Evolutionary conservation across 2,329 filamentous ascomycete genomes (phyloP), one percentile per base, ranked within the genome.

Genomic region (Huntiella decipiens): DNA sequence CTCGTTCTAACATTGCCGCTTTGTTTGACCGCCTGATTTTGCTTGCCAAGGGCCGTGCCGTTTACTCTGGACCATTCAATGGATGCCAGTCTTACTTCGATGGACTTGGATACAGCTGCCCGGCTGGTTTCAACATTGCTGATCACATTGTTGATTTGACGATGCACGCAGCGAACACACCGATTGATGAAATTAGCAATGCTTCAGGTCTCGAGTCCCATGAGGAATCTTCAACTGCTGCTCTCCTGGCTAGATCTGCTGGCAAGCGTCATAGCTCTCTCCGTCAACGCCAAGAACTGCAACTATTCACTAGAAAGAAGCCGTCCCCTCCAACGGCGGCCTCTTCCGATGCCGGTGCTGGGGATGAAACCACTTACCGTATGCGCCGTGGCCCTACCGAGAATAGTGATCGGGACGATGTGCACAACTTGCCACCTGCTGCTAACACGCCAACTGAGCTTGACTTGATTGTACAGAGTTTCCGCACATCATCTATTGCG

Each of bases 131-230:
- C 71, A 98, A 98, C 56, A 96, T 98, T 61, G 91, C 91, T 3
- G 91, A 98, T 60, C 98, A 95, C 57, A 73, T 98, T 4, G 87
- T 98, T 28, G 91, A 98, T 59, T 70, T 98, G 36, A 96, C 91
- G 0, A 96, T 98, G 88, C 91, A 98, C 59, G 87, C 86, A 17
- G 75, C 82, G 49, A 68, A 70, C 38, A 72, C 67, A 15, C 65
- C 71, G 5, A 63, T 34, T 6, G 22, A 39, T 28, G 38, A 16
- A 22, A 10, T 32, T 35, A 28, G 22, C 8, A 7, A 28, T 28
- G 22, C 7, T 17, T 17, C 73, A 2, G 80, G 76, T 52, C 77
- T 84, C 15, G 79, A 83, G 2, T 82, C 85, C 15, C 74, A 80
- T 49, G 85, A 83, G 5, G 78, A 94, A 52, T 95, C 95, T 62